Evolutionary conservation across 106 monocot species (phyloP).

Genomic region (Allium sativum): DNA sequence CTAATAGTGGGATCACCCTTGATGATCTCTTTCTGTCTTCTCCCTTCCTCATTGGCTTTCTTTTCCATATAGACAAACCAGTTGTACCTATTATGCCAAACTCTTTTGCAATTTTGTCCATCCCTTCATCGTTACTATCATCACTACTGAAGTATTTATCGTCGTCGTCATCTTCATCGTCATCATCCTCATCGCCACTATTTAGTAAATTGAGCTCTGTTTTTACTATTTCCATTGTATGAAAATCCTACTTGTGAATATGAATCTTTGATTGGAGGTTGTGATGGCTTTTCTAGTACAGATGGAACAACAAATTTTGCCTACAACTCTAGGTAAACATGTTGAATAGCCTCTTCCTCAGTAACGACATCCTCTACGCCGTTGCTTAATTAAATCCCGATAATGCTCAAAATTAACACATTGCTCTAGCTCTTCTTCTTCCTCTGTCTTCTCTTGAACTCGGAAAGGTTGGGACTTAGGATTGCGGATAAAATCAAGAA

Average conservation of each 20-base stretch:
- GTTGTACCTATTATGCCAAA: slow-evolving; percentile 95
- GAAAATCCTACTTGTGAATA: slow-evolving; percentile 98
- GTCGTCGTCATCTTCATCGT: slow-evolving; percentile 72
- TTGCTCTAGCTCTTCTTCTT: slow-evolving; percentile 96
- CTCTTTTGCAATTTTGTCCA: slow-evolving; percentile 87
- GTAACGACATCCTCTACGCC: slow-evolving; percentile 98
- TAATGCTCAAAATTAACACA: slow-evolving; percentile 99
- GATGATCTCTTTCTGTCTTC: slow-evolving; percentile 86
- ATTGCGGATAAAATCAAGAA: slow-evolving; percentile 96
- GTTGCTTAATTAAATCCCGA: slow-evolving; percentile 99
- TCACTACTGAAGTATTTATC: slow-evolving; percentile 97
- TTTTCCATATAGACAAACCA: slow-evolving; percentile 99
- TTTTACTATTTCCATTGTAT: slow-evolving; percentile 69
- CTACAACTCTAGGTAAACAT: slow-evolving; percentile 71
- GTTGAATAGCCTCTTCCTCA: slow-evolving; percentile 74
- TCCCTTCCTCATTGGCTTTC: slow-evolving; percentile 94
- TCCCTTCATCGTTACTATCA: slow-evolving; percentile 85
- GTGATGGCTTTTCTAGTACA: slow-evolving; percentile 60
- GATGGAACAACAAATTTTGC: slow-evolving; percentile 47
- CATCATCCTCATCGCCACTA: slow-evolving; percentile 71
- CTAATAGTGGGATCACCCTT: slow-evolving; percentile 87
- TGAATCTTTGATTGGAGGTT: slow-evolving; percentile 58
- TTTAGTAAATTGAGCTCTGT: slow-evolving; percentile 42
- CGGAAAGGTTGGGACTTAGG: slow-evolving; percentile 48
- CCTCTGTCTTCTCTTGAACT: slow-evolving; percentile 62